Evolutionary conservation across 164 flowering plant species (phyloP), one percentile per base, ranked within the genome.

Genomic region (Amborella trichopoda): DNA sequence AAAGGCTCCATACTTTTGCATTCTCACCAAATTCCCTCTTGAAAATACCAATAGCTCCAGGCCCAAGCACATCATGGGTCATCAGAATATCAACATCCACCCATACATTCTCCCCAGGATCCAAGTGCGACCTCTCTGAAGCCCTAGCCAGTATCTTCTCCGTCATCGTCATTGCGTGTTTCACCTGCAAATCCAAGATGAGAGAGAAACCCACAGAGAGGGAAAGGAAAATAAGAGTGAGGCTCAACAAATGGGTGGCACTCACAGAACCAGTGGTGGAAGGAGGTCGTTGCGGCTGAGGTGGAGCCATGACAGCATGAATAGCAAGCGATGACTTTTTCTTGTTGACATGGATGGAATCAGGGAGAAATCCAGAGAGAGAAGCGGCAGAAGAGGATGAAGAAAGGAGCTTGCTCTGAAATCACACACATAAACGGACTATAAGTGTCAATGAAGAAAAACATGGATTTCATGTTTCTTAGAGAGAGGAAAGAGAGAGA

Each of bases 61-160:
- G 96, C 19, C 99, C 99, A 59, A 91, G 83, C 46, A 93, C 93
- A 75, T 93, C 99, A 63, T 93, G 99, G 13, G 99, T 93, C 99
- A 93, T 93, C 79, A 93, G 70, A 36, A 76, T 49, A 71, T 93
- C 95, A 53, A 93, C 79, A 53, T 93, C 74, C 13, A 85, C 96
- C 99, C 99, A 93, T 8, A 81, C 80, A 68, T 93, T 93, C 49
- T 93, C 99, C 39, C 96, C 99, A 0, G 96, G 95, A 23, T 52
- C 69, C 71, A 93, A 56, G 19, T 73, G 74, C 12, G 82, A 23
- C 63, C 68, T 83, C 74, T 88, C 86, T 13, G 94, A 78, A 23
- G 94, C 95, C 62, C 76, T 74, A 0, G 95, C 94, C 43, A 93
- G 41, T 40, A 84, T 93, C 77, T 93, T 93, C 73, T 93, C 99